A percentile compares a stretch with the other conserved stretches of the same genome.
Evolutionary conservation across 768 basidiomycete species (phyloP).

Genomic region (Leccinum aurantiacum): DNA sequence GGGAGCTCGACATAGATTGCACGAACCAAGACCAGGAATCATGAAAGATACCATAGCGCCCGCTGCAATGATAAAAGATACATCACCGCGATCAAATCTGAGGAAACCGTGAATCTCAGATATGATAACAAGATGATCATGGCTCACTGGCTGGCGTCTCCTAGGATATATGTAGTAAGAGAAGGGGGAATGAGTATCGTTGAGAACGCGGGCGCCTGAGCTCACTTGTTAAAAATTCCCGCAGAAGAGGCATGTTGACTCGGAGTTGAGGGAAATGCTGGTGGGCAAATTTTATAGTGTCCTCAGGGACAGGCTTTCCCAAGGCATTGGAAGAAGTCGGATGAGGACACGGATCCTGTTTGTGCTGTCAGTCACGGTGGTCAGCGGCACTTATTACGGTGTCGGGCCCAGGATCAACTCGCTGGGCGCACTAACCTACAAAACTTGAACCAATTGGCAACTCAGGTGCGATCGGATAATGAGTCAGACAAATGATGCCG

Average conservation of each 20-base stretch:
- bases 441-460: not conserved
- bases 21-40: slow-evolving; percentile 69
- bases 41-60: slow-evolving; percentile 78
- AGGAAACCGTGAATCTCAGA: slow-evolving; percentile 6
- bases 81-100: slow-evolving; percentile 71
- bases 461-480: not conserved
- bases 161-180: slow-evolving; percentile 13
- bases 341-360: not conserved
- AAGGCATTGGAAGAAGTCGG: not conserved
- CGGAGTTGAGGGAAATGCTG: too few species aligned
- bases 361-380: not conserved
- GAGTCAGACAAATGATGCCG: not conserved
- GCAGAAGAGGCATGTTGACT: too few species aligned
- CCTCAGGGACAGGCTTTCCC: not conserved
- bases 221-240: too few species aligned
- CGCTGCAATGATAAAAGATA: slow-evolving; percentile 66
- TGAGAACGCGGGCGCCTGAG: not conserved
- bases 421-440: not conserved
- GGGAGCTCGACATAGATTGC: slow-evolving; percentile 1
- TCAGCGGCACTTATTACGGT: not conserved
- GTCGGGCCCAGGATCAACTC: not conserved
- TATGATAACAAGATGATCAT: not conserved
- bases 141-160: slow-evolving; percentile 30
- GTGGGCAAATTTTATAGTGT: not conserved
- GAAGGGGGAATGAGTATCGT: slow-evolving; percentile 1